Evolutionary conservation across 2,329 filamentous ascomycete genomes (phyloP).

Genomic region (Cryphonectria naterciae): DNA sequence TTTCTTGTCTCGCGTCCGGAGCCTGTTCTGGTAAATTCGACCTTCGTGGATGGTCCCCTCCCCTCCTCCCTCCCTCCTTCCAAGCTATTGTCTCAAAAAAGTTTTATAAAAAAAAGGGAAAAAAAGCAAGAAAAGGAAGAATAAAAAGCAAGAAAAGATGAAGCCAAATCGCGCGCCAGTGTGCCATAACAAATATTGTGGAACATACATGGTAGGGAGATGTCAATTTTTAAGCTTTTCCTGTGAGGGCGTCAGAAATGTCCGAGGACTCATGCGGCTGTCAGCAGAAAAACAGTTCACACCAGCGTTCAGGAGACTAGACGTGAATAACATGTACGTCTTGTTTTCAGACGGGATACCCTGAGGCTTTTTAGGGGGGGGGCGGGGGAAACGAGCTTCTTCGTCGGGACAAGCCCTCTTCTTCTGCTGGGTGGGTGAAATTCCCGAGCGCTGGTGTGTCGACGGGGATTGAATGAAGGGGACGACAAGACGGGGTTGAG

Average conservation of each 20-base stretch:
- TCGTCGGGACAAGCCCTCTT: neutral
- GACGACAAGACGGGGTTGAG: too few relatives aligned
- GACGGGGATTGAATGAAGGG: neutral
- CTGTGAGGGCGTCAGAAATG: conserved; percentile 7
- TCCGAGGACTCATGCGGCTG: neutral
- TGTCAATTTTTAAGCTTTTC: neutral
- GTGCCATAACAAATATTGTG: neutral
- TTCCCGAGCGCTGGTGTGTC: too few relatives aligned
- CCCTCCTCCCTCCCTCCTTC: neutral
- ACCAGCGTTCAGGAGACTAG: neutral
- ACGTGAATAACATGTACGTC: neutral
- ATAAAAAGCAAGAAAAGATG: neutral
- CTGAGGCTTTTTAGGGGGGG: neutral
- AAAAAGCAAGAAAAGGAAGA: neutral
- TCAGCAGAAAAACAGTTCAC: neutral
- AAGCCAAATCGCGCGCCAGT: neutral
- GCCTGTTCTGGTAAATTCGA: neutral
- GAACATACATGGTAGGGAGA: neutral
- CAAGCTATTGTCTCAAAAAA: neutral
- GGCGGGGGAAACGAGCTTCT: neutral
- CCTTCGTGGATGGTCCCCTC: neutral
- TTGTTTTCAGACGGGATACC: neutral
- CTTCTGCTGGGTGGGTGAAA: neutral
- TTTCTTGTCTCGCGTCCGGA: neutral
- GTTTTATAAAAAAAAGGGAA: too few relatives aligned